Percentiles rank a stretch among this genome's conserved stretches.
phyloP scores from a whole-genome alignment of 164 flowering plant species.

The Vitis labrusca region DNA sequence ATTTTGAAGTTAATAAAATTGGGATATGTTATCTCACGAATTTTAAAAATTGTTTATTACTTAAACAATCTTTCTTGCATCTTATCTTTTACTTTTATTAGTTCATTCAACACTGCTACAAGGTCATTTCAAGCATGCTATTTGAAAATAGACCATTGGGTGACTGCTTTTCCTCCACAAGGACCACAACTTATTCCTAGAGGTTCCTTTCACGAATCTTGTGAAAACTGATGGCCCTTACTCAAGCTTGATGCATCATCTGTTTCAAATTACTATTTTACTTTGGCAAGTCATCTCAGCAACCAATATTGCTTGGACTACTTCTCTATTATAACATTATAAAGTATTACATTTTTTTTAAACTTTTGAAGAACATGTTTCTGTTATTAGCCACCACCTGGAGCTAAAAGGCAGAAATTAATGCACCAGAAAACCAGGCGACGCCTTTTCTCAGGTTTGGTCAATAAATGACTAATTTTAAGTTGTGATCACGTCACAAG shows the following conservation, averaged over 20 bases:
- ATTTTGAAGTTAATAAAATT: too few species aligned
- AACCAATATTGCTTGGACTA: neutral
- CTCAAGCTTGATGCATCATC: neutral
- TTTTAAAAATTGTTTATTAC: too few species aligned
- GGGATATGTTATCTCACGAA: too few species aligned
- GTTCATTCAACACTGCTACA: too few species aligned
- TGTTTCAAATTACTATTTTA: neutral
- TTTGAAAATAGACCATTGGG: neutral
- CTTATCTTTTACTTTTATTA: too few species aligned
- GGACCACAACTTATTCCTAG: neutral
- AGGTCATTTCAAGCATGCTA: too few species aligned
- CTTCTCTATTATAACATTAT: neutral
- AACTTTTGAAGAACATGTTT: neutral
- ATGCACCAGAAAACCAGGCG: slow-evolving; percentile 5
- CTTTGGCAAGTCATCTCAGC: neutral
- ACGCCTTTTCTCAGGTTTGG: slow-evolving; percentile 18
- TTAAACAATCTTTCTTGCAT: too few species aligned
- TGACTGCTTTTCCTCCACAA: neutral
- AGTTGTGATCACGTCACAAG: too few species aligned
- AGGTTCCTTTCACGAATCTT: neutral
- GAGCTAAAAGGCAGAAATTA: slow-evolving; percentile 23
- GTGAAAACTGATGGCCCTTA: neutral
- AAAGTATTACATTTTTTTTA: too few species aligned
- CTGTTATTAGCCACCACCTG: slow-evolving; percentile 15
- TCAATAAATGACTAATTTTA: neutral